Conservation (phyloP, 768 basidiomycete species). For the Pisolithus marmoratus region DNA sequence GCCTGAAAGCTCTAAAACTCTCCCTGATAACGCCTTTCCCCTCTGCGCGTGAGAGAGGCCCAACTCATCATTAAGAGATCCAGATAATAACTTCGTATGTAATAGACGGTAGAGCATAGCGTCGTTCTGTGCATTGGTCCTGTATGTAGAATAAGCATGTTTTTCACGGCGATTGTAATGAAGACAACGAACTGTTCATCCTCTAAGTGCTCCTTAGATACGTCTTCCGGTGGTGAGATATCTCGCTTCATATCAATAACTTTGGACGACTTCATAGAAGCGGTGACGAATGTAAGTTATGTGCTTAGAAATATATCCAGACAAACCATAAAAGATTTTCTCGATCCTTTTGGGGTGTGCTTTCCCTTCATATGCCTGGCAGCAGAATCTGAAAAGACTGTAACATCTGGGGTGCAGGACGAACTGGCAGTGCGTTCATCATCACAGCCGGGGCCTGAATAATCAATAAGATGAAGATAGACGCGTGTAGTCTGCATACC, state of each 20-base stretch:
- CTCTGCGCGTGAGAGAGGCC: constrained; percentile 60
- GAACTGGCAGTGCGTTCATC: constrained; percentile 38
- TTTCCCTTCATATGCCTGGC: constrained; percentile 14
- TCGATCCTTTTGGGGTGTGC: constrained; percentile 35
- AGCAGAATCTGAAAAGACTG: constrained; percentile 48
- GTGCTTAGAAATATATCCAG: neutral
- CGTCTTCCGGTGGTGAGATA: constrained; percentile 12
- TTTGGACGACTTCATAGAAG: constrained; percentile 61
- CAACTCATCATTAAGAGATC: constrained; percentile 59
- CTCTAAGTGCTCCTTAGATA: constrained; percentile 38
- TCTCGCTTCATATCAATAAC: constrained; percentile 48
- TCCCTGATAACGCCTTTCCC: constrained; percentile 70
- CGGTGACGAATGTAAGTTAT: neutral
- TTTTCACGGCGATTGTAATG: neutral
- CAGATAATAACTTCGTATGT: constrained; percentile 75
- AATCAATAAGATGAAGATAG: neutral
- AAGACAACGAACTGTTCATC: constrained; percentile 44
- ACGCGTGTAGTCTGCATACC: constrained; percentile 7
- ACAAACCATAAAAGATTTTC: constrained; percentile 73
- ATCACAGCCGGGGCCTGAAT: constrained; percentile 37
- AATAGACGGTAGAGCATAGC: constrained; percentile 71
- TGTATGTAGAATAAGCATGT: constrained; percentile 23
- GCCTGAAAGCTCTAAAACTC: constrained; percentile 68
- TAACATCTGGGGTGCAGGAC: constrained; percentile 38
- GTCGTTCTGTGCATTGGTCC: constrained; percentile 74